Evolutionary conservation across 2,329 filamentous ascomycete species (phyloP).

Genomic region (Dryadomyces quercivorus): DNA sequence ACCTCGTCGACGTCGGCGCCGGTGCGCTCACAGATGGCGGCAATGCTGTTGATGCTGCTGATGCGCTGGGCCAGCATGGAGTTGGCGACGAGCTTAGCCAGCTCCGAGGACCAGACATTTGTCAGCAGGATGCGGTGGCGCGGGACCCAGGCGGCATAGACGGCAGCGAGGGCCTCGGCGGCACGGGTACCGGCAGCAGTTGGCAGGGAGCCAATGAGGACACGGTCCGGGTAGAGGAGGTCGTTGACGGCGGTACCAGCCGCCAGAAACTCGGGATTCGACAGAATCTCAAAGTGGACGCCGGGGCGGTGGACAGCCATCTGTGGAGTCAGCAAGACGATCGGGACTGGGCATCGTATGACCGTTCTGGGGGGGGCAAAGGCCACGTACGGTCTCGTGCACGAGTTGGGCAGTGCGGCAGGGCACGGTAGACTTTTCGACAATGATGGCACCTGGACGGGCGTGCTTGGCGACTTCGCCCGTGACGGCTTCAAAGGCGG

Average conservation of each 20-base stretch:
- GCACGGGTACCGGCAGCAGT: constrained; percentile 49
- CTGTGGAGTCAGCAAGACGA: constrained; percentile 18
- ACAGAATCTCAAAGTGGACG: constrained; percentile 61
- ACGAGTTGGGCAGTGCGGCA: constrained; percentile 62
- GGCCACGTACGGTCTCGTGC: constrained; percentile 45
- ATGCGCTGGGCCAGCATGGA: constrained; percentile 72
- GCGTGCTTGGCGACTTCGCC: constrained; percentile 55
- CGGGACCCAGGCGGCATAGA: constrained; percentile 64
- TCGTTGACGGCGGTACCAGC: constrained; percentile 66
- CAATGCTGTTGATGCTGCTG: constrained; percentile 69
- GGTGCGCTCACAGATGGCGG: constrained; percentile 66
- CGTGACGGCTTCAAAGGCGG: constrained; percentile 57
- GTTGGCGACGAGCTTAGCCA: constrained; percentile 69
- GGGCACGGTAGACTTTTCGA: constrained; percentile 74
- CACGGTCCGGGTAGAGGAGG: constrained; percentile 57
- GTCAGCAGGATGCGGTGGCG: constrained; percentile 55
- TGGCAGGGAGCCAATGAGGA: constrained; percentile 59
- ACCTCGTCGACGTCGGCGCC: constrained; percentile 68
- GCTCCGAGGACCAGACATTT: constrained; percentile 66
- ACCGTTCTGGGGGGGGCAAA: neutral
- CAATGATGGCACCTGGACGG: constrained; percentile 56
- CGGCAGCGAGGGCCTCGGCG: constrained; percentile 47
- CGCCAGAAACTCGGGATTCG: constrained; percentile 71
- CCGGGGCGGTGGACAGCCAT: constrained; percentile 47
- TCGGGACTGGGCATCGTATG: too few relatives aligned